Conservation (phyloP, 202 grass and related monocot genomes). For the Digitaria exilis region DNA sequence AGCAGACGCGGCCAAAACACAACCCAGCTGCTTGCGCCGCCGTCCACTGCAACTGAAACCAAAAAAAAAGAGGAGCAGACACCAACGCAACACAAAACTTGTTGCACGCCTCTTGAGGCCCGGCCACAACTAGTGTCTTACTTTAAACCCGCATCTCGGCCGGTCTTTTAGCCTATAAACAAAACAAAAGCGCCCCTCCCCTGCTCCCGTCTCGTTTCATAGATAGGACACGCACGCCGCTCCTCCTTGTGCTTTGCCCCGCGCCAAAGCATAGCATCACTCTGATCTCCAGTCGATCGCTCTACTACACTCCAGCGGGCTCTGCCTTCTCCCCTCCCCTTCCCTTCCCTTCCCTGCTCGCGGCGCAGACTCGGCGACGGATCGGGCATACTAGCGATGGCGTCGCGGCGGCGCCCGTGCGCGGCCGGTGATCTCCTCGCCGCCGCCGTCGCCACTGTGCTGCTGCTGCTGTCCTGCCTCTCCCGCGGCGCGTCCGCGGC, state of each 20-base stretch:
- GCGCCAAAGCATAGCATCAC: slow-evolving; percentile 20
- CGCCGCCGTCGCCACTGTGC: background rate
- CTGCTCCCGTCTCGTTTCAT: background rate
- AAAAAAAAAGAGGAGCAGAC: too few relatives aligned
- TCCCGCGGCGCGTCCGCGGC: background rate
- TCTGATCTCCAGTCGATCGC: too few relatives aligned
- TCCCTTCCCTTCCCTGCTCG: slow-evolving; percentile 11
- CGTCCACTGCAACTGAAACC: too few relatives aligned
- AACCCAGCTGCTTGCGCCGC: too few relatives aligned
- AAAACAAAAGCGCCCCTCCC: slow-evolving; percentile 17
- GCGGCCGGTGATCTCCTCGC: slow-evolving; percentile 20
- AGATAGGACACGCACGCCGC: background rate
- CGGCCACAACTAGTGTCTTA: slow-evolving; percentile 6
- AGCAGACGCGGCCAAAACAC: too few relatives aligned
- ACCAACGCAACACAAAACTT: background rate
- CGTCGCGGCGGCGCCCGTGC: background rate
- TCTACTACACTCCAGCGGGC: background rate
- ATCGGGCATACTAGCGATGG: slow-evolving; percentile 55
- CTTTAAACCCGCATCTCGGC: background rate
- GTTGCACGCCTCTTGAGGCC: background rate
- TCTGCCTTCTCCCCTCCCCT: background rate
- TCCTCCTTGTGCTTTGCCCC: slow-evolving; percentile 35
- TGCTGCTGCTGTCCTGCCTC: background rate
- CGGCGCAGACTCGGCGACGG: background rate
- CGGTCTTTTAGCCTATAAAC: background rate